phyloP scores from a whole-genome alignment of 2,329 filamentous ascomycete species.

The Fusarium oligoseptatum region DNA sequence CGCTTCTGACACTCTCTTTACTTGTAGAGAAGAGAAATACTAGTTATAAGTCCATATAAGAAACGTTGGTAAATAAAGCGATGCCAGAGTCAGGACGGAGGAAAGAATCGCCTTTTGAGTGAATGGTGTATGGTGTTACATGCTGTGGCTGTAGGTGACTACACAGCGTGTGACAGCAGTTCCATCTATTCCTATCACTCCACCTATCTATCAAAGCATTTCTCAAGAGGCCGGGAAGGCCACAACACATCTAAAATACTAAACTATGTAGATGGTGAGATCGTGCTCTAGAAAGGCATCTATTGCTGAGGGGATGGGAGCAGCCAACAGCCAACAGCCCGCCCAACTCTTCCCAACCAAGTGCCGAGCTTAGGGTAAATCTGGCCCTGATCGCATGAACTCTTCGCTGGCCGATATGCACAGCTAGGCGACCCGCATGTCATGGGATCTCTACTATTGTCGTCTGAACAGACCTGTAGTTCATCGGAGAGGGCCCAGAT shows the following conservation, averaged over 20 bases:
- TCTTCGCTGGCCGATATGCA: neutral
- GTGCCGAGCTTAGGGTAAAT: neutral
- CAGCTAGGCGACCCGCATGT: neutral
- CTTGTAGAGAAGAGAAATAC: neutral
- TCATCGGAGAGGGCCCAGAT: neutral
- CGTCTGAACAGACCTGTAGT: conserved; percentile 2
- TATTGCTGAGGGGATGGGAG: neutral
- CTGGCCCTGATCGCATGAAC: neutral
- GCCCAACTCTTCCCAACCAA: neutral
- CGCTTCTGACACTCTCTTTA: neutral
- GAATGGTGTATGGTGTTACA: neutral
- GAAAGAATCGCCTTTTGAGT: neutral
- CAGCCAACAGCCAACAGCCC: neutral
- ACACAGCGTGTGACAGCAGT: neutral
- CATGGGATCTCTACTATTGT: neutral
- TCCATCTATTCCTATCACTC: neutral
- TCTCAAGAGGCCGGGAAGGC: neutral
- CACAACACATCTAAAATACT: neutral
- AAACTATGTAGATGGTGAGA: neutral
- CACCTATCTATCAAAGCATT: neutral
- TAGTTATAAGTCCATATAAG: neutral
- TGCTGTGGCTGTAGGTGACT: neutral
- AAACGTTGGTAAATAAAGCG: no score
- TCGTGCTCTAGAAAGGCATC: no score
- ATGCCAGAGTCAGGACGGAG: neutral